Base-by-base conservation (phyloP, 2,329 filamentous ascomycete species). In the Fusarium pseudocircinatum region DNA sequence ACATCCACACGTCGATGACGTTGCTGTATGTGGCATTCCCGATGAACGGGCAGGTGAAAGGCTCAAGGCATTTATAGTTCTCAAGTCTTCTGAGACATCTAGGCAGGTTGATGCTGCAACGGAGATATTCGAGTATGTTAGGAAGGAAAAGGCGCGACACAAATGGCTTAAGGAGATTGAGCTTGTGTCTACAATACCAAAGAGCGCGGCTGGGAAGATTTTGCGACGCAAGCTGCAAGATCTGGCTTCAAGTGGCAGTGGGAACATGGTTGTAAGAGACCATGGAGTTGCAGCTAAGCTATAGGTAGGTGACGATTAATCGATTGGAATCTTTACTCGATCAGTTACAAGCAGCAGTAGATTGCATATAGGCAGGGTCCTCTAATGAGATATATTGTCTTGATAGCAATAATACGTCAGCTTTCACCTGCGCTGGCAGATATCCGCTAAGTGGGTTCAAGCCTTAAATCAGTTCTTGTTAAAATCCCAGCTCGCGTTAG, bases 111-210 rank as follows among this genome's bases (percentile, higher is more conserved):
- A 64, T 7, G 44, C 44, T 20, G 43, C 22, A 15, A 26, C 12
- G 7, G 32, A 52, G 4, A 39, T 69, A 3, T 37, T 39, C 10
- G 39, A 60, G 2, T n/a, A 46, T 8, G 57, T 71, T 5, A 67
- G 37, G 28, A 34, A 57, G 8, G 32, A 30, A 15, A 46, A 37
- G 1, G 32, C 36, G 12, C 40, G 61, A 2, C 22, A 71, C 0
- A 71, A 71, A 28, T 67, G 67, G 69, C 26, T 70, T 2, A 20
- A 12, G 3, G 69, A 62, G 16, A 30, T 71, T 32, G 67, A 71
- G 22, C n/a, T 70, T 28, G 53, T 67, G 6, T 20, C 39, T 20
- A 4, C 3, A 0, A 67, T 71, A 30, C 69, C 69, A 2, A 70
- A 64, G 18, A 70, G 59, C 18, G 18, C 59, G 0, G 37, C 44